phyloP scores from a whole-genome alignment of 164 flowering plant species.

The Protea cynaroides region DNA sequence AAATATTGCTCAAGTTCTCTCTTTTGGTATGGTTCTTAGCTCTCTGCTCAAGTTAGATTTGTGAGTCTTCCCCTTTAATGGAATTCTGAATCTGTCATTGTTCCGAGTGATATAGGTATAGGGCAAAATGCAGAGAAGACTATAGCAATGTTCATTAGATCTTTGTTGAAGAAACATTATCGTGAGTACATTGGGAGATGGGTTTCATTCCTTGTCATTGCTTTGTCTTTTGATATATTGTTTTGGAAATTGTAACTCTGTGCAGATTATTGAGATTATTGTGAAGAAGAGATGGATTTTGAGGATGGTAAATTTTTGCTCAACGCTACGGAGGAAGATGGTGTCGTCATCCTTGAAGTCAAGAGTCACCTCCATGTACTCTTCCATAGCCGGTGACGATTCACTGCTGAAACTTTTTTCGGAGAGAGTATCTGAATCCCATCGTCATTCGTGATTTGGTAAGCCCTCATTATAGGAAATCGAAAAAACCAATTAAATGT shows the following conservation, averaged over 20 bases:
- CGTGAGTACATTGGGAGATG: conserved; percentile 36
- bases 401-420: too few species aligned
- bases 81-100: conserved; percentile 1
- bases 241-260: conserved; percentile 12
- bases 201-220: background rate
- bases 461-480: too few species aligned
- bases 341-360: too few species aligned
- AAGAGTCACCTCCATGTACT: too few species aligned
- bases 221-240: conserved; percentile 2
- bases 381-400: too few species aligned
- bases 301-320: conserved; percentile 4
- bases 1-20: background rate
- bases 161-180: conserved; percentile 65
- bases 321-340: too few species aligned
- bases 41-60: background rate
- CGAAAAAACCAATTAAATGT: too few species aligned
- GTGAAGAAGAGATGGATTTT: conserved; percentile 1
- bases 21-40: background rate
- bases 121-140: conserved; percentile 79
- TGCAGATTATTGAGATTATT: conserved; percentile 56
- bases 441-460: too few species aligned
- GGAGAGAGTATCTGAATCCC: too few species aligned
- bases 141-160: conserved; percentile 81
- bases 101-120: conserved; percentile 23
- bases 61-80: background rate